Base-by-base conservation (phyloP, 306 rosid species). In the Senna tora region DNA sequence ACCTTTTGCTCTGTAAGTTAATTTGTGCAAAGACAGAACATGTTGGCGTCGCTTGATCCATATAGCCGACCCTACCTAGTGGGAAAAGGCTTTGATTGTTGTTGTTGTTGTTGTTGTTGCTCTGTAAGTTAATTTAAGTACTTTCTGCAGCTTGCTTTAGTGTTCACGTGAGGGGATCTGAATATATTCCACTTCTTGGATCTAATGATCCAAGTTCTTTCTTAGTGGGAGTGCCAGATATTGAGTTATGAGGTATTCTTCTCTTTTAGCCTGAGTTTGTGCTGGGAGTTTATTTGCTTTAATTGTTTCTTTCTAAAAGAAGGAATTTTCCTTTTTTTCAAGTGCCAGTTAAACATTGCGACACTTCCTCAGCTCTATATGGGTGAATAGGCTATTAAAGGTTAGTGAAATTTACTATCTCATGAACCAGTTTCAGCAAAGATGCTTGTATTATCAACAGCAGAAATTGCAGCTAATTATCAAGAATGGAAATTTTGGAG, bases 131-230 rank as follows among this genome's bases (percentile, higher is more conserved):
- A 21, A 67, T 32, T 6, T 51, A 3, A 53, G 54, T 47, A 46
- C 28, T 79, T 76, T 67, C 14, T 79, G 91, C 81, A 93, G 98
- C 98, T 79, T 94, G 98, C 91, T 94, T 82, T 80, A 79, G 94
- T 72, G 97, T 86, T 59, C 98, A 85, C 60, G 98, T 94, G 79
- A 91, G 98, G 80, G 96, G 98, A 75, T 91, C 91, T 5, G 97
- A 94, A 81, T 94, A 89, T 78, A 86, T 84, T 83, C 95, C 97
- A 8, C 87, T 86, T n/a, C 83, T 82, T 17, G 95, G 96, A 69
- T 84, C 94, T 7, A 54, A 81, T 34, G 92, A 91, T 80, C 88
- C 91, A 52, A 83, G 86, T 79, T 91, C 95, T 19, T 87, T 91
- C 84, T 75, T 84, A 63, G 80, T 81, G 70, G 98, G 89, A 51